Evolutionary conservation across 2,329 filamentous ascomycete species (phyloP).

Genomic region (Ophiostoma perfectum): DNA sequence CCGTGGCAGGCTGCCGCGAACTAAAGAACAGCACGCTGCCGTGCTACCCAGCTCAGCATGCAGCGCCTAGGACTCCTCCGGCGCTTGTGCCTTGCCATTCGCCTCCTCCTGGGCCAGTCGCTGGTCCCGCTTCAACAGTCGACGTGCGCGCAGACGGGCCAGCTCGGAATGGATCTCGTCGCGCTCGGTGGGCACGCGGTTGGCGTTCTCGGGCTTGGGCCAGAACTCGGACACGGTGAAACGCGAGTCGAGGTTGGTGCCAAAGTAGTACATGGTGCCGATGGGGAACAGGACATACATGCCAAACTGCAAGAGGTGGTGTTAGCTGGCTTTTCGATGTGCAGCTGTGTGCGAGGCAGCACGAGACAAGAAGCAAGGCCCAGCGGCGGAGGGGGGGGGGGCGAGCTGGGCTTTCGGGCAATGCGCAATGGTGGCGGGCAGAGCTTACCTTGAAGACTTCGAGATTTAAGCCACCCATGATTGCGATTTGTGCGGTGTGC

Average conservation of each 20-base stretch:
- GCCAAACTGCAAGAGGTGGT: constrained; percentile 64
- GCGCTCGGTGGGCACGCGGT: constrained; percentile 68
- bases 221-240: constrained; percentile 91
- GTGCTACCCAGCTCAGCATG: too few relatives aligned
- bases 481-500: constrained; percentile 26
- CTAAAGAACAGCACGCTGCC: too few relatives aligned
- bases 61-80: background rate
- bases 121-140: constrained; percentile 73
- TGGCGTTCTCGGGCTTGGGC: constrained; percentile 74
- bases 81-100: constrained; percentile 20
- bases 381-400: background rate
- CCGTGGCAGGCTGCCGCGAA: background rate
- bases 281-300: constrained; percentile 99
- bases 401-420: too few relatives aligned
- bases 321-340: background rate
- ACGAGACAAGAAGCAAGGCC: too few relatives aligned
- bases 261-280: constrained; percentile 99
- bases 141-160: constrained; percentile 58
- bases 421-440: background rate
- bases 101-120: constrained; percentile 39
- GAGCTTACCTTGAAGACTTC: constrained; percentile 82
- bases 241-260: constrained; percentile 89
- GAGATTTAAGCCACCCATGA: constrained; percentile 79
- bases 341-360: background rate
- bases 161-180: constrained; percentile 82